Evolutionary conservation across 352 stramenopile species (phyloP), one percentile per base, ranked within the genome.

Genomic region (Phytophthora tubulina): DNA sequence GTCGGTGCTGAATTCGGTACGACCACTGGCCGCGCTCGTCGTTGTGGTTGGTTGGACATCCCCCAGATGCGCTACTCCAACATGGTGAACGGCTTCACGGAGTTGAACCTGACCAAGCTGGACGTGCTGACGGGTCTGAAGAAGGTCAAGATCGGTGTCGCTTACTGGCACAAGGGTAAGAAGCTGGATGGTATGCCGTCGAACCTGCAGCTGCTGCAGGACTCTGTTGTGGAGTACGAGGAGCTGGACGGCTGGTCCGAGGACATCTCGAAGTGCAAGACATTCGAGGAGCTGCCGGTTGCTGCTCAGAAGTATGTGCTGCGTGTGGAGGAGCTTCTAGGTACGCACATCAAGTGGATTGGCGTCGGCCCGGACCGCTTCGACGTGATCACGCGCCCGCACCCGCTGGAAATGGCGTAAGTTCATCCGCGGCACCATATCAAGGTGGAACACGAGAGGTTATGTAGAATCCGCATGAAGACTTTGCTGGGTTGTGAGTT

Each of bases 31-130:
- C 89, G 98, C n/a, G 80, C 96, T 49, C 92, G 98, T 64, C 96
- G 98, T 63, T 99, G 98, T 70, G 98, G 98, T 49, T 99, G 98
- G 98, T 84, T 99, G 57, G 98, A 99, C 79, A 96, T 99, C 52
- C 97, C 96, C 39, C 95, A 98, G 78, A 97, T 98, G 89, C 82
- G 85, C 42, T 98, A 98, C 85, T 97, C 90, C 21, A 92, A 90
- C 73, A 90, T 97, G 81, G 82, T 99, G 56, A 98, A 99, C 78
- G 90, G 89, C 71, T 99, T 99, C 86, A 99, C 97, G 42, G 92
- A 96, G 59, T 77, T 99, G 56, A 99, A 99, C 79, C 73, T 99
- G 71, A 99, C 98, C 73, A 99, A 99, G 86, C 80, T 99, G 48
- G 98, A 99, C 83, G 97, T 99, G 48, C 86, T 99, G 52, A 99